Evolutionary conservation across 306 rosid genomes (phyloP), one percentile per base, ranked within the genome.

Genomic region (Begonia fuchsioides): DNA sequence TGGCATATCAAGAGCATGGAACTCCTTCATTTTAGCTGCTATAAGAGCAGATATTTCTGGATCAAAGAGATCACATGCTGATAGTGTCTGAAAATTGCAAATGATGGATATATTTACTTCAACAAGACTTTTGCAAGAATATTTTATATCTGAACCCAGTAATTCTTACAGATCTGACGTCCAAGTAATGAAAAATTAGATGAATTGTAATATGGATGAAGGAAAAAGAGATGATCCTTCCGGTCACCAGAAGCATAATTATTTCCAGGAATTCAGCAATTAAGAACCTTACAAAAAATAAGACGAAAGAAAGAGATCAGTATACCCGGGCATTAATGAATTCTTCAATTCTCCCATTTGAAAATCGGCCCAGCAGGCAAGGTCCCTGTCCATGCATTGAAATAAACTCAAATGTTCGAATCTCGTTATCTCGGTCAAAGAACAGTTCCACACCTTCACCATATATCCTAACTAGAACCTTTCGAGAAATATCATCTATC

Each of bases 241-340:
- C 35, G 7, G 35, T 26, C 35, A 3, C 35, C 35, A 26, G 8
- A 26, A 26, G 35, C 7, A 26, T 4, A 20, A 26, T 26, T 8
- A 26, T 26, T 26, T 26, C 35, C 35, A 26, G 35, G 35, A 26
- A 26, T 26, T 26, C 7, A 26, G 35, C 8, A 26, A 26, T 5
- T 5, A 26, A 26, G n/a, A 26, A 5, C 35, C 5, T 26, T 26
- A n/a, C 8, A 26, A 20, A 20, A 20, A 20, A 26, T n/a, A n/a
- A 8, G 35, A 26, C 7, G 8, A 26, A 5, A 4, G 35, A 26
- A 26, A 26, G 35, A 26, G 8, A 26, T 26, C 35, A 26, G 35
- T 26, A 51, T 77, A 90, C 98, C 57, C 80, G 75, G 44, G 98
- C 98, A 62, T 82, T 94, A 60, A 90, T 90, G 59, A 90, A 90